These are phyloP conservation scores for Cordyceps pruinosa DNA, from an alignment of 2,329 filamentous ascomycete genomes.

Conservation along the genomic window DNA sequence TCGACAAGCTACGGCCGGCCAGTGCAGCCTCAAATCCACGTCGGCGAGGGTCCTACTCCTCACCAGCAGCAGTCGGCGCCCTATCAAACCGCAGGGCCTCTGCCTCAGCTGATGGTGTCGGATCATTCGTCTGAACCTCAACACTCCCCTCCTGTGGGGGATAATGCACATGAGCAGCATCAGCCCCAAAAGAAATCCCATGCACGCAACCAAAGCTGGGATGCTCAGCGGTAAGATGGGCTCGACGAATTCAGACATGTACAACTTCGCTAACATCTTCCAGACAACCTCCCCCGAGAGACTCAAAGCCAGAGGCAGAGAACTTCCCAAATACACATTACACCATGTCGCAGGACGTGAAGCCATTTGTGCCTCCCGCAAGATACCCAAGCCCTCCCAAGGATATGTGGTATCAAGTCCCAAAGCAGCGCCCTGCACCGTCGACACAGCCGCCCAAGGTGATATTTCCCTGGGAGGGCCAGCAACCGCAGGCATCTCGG, in stretches of 20 bases:
- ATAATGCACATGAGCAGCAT: constrained; percentile 16
- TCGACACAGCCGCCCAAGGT: constrained; percentile 51
- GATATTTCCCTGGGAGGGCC: constrained; percentile 87
- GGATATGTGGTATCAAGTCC: constrained; percentile 84
- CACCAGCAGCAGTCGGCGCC: background rate
- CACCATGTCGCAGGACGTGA: constrained; percentile 69
- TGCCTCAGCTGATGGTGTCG: background rate
- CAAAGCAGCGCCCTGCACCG: constrained; percentile 52
- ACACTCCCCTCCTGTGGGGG: background rate
- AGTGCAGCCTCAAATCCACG: background rate
- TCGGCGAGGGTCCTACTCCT: constrained; percentile 17
- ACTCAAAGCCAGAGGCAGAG: constrained; percentile 76
- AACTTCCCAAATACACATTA: constrained; percentile 77
- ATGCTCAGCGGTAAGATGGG: constrained; percentile 47
- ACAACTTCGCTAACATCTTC: constrained; percentile 15
- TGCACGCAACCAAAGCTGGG: constrained; percentile 37
- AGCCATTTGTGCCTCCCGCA: constrained; percentile 69
- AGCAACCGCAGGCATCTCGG: constrained; percentile 55
- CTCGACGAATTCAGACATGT: background rate
- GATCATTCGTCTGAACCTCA: background rate
- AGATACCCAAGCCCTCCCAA: constrained; percentile 77
- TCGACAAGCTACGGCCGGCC: background rate
- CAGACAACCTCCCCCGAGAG: constrained; percentile 54
- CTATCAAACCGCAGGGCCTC: constrained; percentile 5
- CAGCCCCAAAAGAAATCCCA: constrained; percentile 18